These are phyloP conservation scores for Rubia balearica DNA, from an alignment of 305 asterid species.

Conservation along the genomic window DNA sequence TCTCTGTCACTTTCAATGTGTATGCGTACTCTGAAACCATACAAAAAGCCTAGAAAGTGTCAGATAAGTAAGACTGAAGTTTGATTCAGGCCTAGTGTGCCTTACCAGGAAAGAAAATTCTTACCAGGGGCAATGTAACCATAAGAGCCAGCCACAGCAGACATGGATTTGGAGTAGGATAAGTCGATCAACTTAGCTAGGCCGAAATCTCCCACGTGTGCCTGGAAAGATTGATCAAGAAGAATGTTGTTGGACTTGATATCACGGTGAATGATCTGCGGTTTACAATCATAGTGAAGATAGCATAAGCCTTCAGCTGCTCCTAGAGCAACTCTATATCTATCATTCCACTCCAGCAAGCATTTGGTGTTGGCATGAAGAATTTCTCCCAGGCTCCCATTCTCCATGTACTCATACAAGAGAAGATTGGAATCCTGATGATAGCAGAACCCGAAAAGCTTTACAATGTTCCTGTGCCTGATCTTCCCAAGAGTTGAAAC, in stretches of 20 bases:
- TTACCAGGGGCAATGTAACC: constrained; percentile 96
- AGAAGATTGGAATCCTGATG: constrained; percentile 83
- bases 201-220: constrained; percentile 95
- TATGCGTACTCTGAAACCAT: constrained; percentile 65
- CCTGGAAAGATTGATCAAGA: constrained; percentile 81
- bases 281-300: constrained; percentile 82
- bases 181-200: constrained; percentile 88
- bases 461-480: constrained; percentile 93
- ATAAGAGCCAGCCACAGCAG: constrained; percentile 95
- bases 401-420: constrained; percentile 79
- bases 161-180: constrained; percentile 89
- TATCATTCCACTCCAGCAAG: too few species aligned
- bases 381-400: constrained; percentile 85
- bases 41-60: background rate
- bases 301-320: constrained; percentile 89
- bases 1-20: constrained; percentile 95
- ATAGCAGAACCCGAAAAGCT: constrained; percentile 84
- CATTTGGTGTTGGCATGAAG: constrained; percentile 35
- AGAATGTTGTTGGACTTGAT: constrained; percentile 82
- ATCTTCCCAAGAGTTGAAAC: constrained; percentile 74
- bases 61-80: too few species aligned
- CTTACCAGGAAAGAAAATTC: constrained; percentile 9
- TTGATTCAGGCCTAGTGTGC: too few species aligned
- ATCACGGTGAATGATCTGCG: constrained; percentile 81
- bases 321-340: constrained; percentile 33